Evolutionary conservation across 345 rosid species (phyloP).

Genomic region (Excoecaria cochinchinensis): DNA sequence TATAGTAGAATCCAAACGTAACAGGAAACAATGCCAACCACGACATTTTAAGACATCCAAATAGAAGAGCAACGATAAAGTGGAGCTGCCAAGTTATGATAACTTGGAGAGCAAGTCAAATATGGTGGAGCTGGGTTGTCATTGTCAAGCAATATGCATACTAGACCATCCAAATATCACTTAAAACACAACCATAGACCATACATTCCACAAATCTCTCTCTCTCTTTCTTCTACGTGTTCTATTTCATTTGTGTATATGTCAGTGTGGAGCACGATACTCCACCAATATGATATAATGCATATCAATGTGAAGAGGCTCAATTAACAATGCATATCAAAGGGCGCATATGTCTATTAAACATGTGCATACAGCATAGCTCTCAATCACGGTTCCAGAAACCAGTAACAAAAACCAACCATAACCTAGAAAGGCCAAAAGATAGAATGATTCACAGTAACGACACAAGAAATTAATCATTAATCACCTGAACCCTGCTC

Average conservation of each 20-base stretch:
- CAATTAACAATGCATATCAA: neutral
- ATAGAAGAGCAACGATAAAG: neutral
- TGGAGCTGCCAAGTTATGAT: no score
- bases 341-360: neutral
- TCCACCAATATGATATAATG: neutral
- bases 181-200: neutral
- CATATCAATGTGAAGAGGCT: neutral
- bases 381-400: neutral
- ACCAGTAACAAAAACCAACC: neutral
- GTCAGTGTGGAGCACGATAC: neutral
- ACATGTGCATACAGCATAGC: neutral
- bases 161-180: neutral
- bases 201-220: neutral
- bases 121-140: neutral
- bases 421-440: conserved; percentile 4
- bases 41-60: neutral
- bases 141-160: neutral
- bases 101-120: neutral
- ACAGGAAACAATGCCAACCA: neutral
- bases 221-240: neutral
- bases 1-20: neutral
- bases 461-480: conserved; percentile 14
- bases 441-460: conserved; percentile 8
- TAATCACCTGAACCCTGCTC: conserved; percentile 71
- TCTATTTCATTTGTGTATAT: neutral